Evolutionary conservation across 2,329 filamentous ascomycete species (phyloP).

Genomic region (Penicillium sp.): DNA sequence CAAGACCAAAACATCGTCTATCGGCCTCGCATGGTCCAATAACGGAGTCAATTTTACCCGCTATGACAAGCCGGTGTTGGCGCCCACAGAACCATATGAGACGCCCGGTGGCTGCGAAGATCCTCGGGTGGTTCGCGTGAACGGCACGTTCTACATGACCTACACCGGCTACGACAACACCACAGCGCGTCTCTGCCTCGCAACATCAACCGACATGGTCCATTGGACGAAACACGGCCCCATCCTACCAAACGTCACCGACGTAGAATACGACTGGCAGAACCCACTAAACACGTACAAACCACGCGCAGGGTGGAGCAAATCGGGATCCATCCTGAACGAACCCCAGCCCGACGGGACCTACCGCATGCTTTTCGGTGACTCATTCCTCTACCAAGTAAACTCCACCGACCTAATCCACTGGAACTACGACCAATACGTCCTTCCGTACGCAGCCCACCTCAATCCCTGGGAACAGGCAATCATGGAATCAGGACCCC

Average conservation of each 20-base stretch:
- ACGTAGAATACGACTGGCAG: constrained; percentile 1
- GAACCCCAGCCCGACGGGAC: constrained; percentile 30
- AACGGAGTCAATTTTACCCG: constrained; percentile 38
- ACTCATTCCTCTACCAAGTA: constrained; percentile 31
- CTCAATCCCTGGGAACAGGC: constrained; percentile 33
- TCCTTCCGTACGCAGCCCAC: constrained; percentile 21
- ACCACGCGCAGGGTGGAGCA: constrained; percentile 2
- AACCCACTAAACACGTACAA: background rate
- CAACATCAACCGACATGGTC: constrained; percentile 37
- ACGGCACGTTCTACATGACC: constrained; percentile 40
- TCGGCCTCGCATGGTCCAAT: constrained; percentile 39
- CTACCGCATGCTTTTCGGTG: constrained; percentile 38
- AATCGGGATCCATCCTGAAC: constrained; percentile 23
- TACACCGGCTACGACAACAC: constrained; percentile 37
- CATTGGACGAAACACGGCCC: constrained; percentile 33
- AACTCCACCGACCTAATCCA: constrained; percentile 33
- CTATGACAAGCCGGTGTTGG: constrained; percentile 31
- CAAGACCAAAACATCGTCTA: constrained; percentile 29
- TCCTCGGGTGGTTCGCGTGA: constrained; percentile 35
- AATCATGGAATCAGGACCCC: constrained; percentile 33
- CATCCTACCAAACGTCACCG: constrained; percentile 11
- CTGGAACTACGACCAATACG: constrained; percentile 24
- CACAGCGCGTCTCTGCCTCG: constrained; percentile 34
- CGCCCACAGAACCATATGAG: constrained; percentile 35
- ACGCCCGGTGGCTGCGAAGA: constrained; percentile 34